phyloP scores from a whole-genome alignment of 2,329 filamentous ascomycete species.

The Arthrobotrys musiformis region DNA sequence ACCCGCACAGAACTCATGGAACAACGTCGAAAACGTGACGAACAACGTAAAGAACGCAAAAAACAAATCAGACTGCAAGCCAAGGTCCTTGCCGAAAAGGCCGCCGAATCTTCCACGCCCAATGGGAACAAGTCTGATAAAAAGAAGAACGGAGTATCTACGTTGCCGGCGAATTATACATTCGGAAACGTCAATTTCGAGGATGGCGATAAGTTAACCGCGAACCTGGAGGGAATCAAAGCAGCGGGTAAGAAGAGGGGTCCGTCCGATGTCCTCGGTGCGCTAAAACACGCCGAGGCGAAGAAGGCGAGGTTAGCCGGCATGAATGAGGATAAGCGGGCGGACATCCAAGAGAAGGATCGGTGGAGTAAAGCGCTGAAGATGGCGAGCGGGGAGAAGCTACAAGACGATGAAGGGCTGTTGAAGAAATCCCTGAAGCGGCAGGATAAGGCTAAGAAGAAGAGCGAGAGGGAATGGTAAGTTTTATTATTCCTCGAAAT shows the following conservation, averaged over 20 bases:
- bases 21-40: constrained; percentile 84
- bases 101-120: constrained; percentile 70
- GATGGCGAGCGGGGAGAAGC: constrained; percentile 86
- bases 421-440: constrained; percentile 96
- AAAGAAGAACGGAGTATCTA: constrained; percentile 65
- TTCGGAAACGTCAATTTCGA: constrained; percentile 92
- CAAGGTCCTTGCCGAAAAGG: constrained; percentile 64
- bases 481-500: constrained; percentile 20
- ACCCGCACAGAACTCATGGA: constrained; percentile 94
- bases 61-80: constrained; percentile 82
- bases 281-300: constrained; percentile 84
- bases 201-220: constrained; percentile 82
- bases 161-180: constrained; percentile 74
- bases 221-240: constrained; percentile 72
- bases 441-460: constrained; percentile 88
- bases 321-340: constrained; percentile 81
- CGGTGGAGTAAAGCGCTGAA: constrained; percentile 91
- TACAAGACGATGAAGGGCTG: constrained; percentile 84
- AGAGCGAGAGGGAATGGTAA: constrained; percentile 87
- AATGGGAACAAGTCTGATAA: constrained; percentile 66
- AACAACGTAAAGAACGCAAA: constrained; percentile 86
- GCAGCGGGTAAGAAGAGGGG: constrained; percentile 81
- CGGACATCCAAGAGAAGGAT: constrained; percentile 92
- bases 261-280: constrained; percentile 83
- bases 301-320: constrained; percentile 81